phyloP scores from a whole-genome alignment of 2,329 filamentous ascomycete genomes.

The Bipolaris sorokiniana region DNA sequence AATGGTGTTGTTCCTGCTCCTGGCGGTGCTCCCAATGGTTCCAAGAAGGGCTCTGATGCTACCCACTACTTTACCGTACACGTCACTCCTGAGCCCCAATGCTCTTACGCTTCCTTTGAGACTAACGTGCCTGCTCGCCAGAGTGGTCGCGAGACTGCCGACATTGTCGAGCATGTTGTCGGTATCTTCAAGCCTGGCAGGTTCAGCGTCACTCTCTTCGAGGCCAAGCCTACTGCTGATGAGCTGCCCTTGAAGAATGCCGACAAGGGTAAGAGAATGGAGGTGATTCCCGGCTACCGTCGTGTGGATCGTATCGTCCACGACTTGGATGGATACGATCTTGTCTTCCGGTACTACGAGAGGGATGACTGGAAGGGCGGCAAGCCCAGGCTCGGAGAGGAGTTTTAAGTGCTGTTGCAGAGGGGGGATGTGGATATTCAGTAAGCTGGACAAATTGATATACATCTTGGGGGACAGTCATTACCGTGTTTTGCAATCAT shows the following conservation, averaged over 20 bases:
- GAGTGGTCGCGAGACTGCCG: conserved; percentile 83
- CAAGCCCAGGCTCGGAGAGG: conserved; percentile 66
- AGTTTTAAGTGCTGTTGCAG: not conserved
- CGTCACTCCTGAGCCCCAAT: conserved; percentile 95
- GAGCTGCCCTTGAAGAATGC: conserved; percentile 39
- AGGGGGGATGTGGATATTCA: not conserved
- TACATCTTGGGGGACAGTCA: conserved; percentile 11
- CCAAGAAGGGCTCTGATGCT: conserved; percentile 49
- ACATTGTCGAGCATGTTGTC: conserved; percentile 92
- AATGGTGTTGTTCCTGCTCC: conserved; percentile 92
- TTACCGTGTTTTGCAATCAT: conserved; percentile 2
- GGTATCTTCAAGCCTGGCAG: conserved; percentile 96
- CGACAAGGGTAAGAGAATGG: conserved; percentile 64
- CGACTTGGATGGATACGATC: conserved; percentile 94
- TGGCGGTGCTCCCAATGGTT: conserved; percentile 52
- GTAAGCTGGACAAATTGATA: not conserved
- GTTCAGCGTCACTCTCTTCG: conserved; percentile 96
- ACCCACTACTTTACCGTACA: conserved; percentile 96
- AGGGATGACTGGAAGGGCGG: conserved; percentile 78
- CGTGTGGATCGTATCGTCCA: conserved; percentile 95
- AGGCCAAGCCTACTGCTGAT: conserved; percentile 71
- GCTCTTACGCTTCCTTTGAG: conserved; percentile 97
- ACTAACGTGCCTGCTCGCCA: conserved; percentile 94
- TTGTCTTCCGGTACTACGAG: conserved; percentile 97
- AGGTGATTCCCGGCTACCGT: conserved; percentile 83